phyloP scores from a whole-genome alignment of 148 eudicot species.

The Arctostaphylos glauca region DNA sequence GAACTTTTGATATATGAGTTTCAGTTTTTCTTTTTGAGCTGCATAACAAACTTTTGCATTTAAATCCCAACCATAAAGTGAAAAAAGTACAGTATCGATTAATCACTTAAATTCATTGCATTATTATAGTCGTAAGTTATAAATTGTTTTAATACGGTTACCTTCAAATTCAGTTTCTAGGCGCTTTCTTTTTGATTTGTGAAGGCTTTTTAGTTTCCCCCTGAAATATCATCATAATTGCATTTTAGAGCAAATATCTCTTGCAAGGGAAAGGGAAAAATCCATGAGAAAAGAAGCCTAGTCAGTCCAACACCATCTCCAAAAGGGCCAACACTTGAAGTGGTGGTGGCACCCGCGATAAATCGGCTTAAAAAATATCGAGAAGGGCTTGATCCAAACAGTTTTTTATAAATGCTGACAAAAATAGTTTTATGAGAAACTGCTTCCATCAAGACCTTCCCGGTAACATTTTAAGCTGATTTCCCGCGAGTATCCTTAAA shows the following conservation, averaged over 20 bases:
- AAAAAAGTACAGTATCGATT: neutral
- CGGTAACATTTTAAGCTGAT: no score
- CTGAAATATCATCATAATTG: conserved; percentile 45
- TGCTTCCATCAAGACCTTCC: no score
- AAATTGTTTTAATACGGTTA: conserved; percentile 20
- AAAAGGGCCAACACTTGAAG: neutral
- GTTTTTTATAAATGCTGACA: no score
- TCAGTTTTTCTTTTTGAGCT: conserved; percentile 74
- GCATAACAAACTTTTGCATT: conserved; percentile 16
- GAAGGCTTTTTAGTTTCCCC: conserved; percentile 54
- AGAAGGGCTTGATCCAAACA: no score
- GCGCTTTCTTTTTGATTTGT: conserved; percentile 57
- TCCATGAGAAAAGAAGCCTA: neutral
- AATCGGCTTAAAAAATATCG: no score
- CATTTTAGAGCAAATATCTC: conserved; percentile 13
- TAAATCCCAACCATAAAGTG: neutral
- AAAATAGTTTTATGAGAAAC: no score
- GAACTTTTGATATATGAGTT: conserved; percentile 57
- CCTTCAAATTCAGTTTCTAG: conserved; percentile 75
- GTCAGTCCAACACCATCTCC: neutral
- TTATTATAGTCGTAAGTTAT: neutral
- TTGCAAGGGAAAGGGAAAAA: neutral
- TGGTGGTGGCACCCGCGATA: neutral
- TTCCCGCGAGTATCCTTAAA: no score
- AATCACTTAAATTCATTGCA: conserved; percentile 6